These are phyloP conservation scores for Umbilicaria muhlenbergii DNA, from an alignment of 495 filamentous ascomycete species.

Conservation along the genomic window DNA sequence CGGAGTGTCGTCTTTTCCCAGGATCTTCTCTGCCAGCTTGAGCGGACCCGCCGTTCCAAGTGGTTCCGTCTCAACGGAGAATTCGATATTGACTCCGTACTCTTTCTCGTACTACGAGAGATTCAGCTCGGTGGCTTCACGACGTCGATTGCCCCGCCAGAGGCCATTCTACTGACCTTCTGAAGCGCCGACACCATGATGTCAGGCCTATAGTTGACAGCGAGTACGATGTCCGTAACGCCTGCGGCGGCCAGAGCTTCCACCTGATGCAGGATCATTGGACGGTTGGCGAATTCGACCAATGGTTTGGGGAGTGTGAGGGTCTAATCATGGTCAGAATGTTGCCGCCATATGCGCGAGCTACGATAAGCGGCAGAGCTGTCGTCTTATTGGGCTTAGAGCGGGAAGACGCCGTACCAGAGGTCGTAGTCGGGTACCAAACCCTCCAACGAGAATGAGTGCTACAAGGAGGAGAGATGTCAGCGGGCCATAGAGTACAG, in stretches of 20 bases:
- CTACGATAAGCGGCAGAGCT: background rate
- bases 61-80: slow-evolving; percentile 91
- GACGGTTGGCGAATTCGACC: slow-evolving; percentile 95
- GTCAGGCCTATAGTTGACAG: slow-evolving; percentile 97
- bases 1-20: slow-evolving; percentile 81
- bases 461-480: slow-evolving; percentile 33
- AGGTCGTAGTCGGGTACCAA: slow-evolving; percentile 94
- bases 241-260: slow-evolving; percentile 88
- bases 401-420: slow-evolving; percentile 50
- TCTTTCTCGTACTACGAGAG: slow-evolving; percentile 62
- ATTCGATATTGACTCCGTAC: slow-evolving; percentile 88
- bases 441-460: slow-evolving; percentile 98
- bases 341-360: background rate
- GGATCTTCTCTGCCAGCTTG: slow-evolving; percentile 87
- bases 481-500: background rate
- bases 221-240: slow-evolving; percentile 94
- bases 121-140: background rate
- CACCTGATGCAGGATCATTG: slow-evolving; percentile 98
- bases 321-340: slow-evolving; percentile 40
- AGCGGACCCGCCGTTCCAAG: slow-evolving; percentile 91
- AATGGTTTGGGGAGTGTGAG: slow-evolving; percentile 93
- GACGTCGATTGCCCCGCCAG: background rate
- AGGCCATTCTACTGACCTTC: slow-evolving; percentile 29
- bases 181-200: slow-evolving; percentile 70
- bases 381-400: slow-evolving; percentile 1